Percentiles rank a stretch among this genome's conserved stretches.
These are phyloP conservation scores for Lonicera japonica DNA, from an alignment of 129 eudicot genomes.

Conservation along the genomic window DNA sequence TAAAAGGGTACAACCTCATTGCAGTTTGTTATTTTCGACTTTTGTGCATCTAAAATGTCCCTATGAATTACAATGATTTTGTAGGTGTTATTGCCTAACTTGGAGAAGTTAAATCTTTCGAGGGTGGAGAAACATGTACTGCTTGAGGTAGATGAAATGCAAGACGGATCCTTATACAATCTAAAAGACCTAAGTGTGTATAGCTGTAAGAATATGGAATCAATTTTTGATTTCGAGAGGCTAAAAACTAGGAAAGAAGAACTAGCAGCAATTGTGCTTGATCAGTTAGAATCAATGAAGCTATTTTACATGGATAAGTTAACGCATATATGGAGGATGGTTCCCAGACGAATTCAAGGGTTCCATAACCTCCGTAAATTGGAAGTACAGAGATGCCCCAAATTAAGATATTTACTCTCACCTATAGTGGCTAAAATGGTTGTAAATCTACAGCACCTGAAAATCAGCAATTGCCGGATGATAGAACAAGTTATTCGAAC, in stretches of 20 bases:
- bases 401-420: background rate
- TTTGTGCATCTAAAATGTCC: too few species aligned
- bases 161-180: too few species aligned
- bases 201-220: background rate
- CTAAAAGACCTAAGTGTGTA: background rate
- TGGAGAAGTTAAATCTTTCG: background rate
- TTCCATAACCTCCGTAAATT: background rate
- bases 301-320: background rate
- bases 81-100: background rate
- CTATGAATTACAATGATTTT: too few species aligned
- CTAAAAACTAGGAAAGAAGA: background rate
- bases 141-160: too few species aligned
- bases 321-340: background rate
- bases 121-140: too few species aligned
- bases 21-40: too few species aligned
- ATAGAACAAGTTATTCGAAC: background rate
- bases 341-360: background rate
- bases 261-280: background rate
- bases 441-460: background rate
- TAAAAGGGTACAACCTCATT: too few species aligned
- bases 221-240: background rate
- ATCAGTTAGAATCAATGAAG: background rate
- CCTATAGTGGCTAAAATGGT: background rate
- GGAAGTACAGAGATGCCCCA: background rate
- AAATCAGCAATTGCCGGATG: background rate